Evolutionary conservation across 495 filamentous ascomycete genomes (phyloP), one percentile per base, ranked within the genome.

Genomic region (Penicillium roqueforti): DNA sequence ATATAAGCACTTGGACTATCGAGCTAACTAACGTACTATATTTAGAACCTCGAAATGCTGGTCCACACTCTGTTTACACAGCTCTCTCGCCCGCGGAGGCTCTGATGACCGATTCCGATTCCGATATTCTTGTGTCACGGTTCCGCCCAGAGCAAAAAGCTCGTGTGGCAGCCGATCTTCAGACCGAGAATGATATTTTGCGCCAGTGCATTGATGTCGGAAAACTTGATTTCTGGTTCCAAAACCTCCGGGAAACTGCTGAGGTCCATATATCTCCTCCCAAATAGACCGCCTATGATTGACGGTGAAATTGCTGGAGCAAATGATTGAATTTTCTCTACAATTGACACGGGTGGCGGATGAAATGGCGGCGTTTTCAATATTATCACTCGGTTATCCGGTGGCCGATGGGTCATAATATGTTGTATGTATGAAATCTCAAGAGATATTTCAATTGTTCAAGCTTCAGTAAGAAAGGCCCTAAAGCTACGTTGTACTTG

Each of bases 221-320:
- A 14, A 76, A 81, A 32, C 71, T 88, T 23, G 82, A 80, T 7
- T 75, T 80, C 46, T 86, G 85, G 83, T 80, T 76, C 45, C 77
- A 77, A 47, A 75, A 79, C 47, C 70, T 82, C 23, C 51, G 73
- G 22, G 69, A 63, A 16, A 68, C 57, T 19, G 51, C 62, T 22
- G 52, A 55, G 32, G 54, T 57, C 26, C 40, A 46, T n/a, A 16
- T 41, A 13, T 47, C 55, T 3, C 16, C 47, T 8, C 28, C 50
- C 20, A 1, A 18, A 11, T 43, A 41, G 29, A 41, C 6, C 10
- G 16, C 18, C 31, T n/a, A 20, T 41, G 28, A 16, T 23, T 23
- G 49, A 22, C 28, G 41, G 28, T 13, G 31, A 28, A 25, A 14
- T 28, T 29, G 41, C 42, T 36, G 40, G 11, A 29, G 28, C 49